Evolutionary conservation across 23 red algal species (phyloP), one percentile per base, ranked within the genome.

Genomic region (Gracilaria domingensis): DNA sequence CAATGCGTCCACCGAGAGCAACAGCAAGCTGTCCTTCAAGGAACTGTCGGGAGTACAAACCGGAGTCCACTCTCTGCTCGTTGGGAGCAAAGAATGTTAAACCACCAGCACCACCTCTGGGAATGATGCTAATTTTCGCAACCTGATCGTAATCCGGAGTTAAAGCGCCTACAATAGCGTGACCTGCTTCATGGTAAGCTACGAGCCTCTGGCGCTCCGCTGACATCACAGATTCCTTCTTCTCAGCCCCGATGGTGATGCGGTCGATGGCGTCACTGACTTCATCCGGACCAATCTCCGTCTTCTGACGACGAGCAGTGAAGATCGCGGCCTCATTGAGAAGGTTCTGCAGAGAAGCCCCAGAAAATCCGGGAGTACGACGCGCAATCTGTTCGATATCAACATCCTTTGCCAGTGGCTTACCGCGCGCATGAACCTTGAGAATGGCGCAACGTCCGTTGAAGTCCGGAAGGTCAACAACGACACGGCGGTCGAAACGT

Each of bases 321-420:
- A 96, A 91, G 88, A 99, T 99, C 17, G 97, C 97, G 5, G 97
- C 94, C 83, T 99, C 97, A 67, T 99, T 99, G 37, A 99, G 64
- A 44, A 99, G 78, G 59, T 96, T 96, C 64, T 99, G 97, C 61
- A 99, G 82, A 12, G 90, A 92, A 0, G 97, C 97, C 36, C 97
- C 97, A 51, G 93, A 96, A 50, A 96, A 99, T 24, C 97, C 97
- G 7, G 97, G 97, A 47, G 97, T 99, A 8, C 97, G 90, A 21
- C 97, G 94, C 13, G 97, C 90, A 83, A 99, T 81, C 45, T 88
- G 76, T 81, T 99, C 97, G 21, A 99, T 28, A 66, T 99, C 97
- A 18, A 99, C 97, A 44, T 96, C 97, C 30, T 95, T 83, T 36
- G 87, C 97, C 66, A 99, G 53, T 50, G 97, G 97, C 81, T 99